phyloP scores from a whole-genome alignment of 1,284 basidiomycete species.

The Wallemia mellicola region DNA sequence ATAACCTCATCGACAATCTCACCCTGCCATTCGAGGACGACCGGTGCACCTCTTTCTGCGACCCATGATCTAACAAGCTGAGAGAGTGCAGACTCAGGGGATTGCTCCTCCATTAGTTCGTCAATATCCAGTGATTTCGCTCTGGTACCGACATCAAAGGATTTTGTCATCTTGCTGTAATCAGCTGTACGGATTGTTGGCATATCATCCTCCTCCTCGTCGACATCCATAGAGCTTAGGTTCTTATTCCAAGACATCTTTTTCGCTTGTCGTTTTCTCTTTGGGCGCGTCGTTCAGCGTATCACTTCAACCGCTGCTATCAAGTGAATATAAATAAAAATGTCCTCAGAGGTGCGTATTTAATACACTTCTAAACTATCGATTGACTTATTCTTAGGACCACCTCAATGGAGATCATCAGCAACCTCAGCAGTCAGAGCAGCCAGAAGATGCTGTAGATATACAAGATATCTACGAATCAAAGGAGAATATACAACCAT shows the following conservation, averaged over 20 bases:
- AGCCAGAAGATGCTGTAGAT: not conserved
- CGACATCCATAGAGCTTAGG: not conserved
- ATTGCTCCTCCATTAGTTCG: not conserved
- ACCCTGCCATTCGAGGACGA: constrained; percentile 44
- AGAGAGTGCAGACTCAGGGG: not conserved
- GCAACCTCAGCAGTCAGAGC: not conserved
- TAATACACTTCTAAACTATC: too few species aligned
- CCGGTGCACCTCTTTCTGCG: constrained; percentile 54
- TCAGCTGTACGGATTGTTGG: not conserved
- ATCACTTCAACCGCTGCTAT: not conserved
- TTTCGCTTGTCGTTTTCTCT: not conserved
- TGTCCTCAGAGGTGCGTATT: not conserved
- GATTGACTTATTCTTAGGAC: too few species aligned
- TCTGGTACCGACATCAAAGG: not conserved
- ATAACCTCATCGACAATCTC: constrained; percentile 36
- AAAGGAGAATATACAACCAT: constrained; percentile 29
- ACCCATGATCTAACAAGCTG: constrained; percentile 47
- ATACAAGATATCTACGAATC: constrained; percentile 1
- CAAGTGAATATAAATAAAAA: not conserved
- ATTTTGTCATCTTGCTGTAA: too few species aligned
- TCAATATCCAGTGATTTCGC: not conserved
- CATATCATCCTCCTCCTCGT: not conserved
- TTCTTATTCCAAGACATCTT: not conserved
- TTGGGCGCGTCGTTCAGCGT: not conserved
- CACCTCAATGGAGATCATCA: not conserved